Evolutionary conservation across 495 filamentous ascomycete species (phyloP).

Genomic region (Aspergillus diversus): DNA sequence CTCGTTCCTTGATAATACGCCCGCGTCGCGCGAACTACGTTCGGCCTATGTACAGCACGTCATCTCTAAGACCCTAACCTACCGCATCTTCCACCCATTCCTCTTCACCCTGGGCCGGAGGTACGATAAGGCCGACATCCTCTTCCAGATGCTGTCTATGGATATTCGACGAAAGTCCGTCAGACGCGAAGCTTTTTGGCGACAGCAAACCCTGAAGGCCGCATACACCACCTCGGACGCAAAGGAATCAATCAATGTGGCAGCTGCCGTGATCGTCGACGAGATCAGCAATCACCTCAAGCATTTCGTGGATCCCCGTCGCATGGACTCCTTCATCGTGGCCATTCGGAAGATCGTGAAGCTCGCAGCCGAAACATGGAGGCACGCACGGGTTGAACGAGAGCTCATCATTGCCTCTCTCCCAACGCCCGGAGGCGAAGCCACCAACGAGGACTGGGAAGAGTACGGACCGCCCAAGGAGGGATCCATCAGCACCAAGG

Average conservation of each 20-base stretch:
- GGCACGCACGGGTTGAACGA: constrained; percentile 64
- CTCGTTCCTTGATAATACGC: constrained; percentile 56
- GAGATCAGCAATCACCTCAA: constrained; percentile 62
- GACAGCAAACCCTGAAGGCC: constrained; percentile 65
- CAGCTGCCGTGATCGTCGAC: constrained; percentile 62
- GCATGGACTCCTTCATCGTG: constrained; percentile 54
- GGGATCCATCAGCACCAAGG: constrained; percentile 22
- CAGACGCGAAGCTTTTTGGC: constrained; percentile 65
- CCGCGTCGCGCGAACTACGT: constrained; percentile 58
- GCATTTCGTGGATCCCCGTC: constrained; percentile 59
- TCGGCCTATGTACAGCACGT: constrained; percentile 63
- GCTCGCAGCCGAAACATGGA: constrained; percentile 66
- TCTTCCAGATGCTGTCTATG: constrained; percentile 64
- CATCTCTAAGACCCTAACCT: constrained; percentile 61
- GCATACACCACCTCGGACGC: constrained; percentile 65
- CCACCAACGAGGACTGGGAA: constrained; percentile 50
- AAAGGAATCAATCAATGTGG: constrained; percentile 64
- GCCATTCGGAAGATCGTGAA: constrained; percentile 63
- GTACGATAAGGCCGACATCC: constrained; percentile 64
- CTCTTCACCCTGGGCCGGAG: constrained; percentile 63
- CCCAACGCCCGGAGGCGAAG: constrained; percentile 50
- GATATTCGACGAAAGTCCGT: constrained; percentile 65
- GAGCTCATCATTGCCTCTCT: constrained; percentile 62
- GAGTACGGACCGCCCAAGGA: constrained; percentile 42
- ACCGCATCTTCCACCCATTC: constrained; percentile 68